Evolutionary conservation across 192 early-diverging fungal genomes (phyloP), one percentile per base, ranked within the genome.

Genomic region (Coemansia sp.): DNA sequence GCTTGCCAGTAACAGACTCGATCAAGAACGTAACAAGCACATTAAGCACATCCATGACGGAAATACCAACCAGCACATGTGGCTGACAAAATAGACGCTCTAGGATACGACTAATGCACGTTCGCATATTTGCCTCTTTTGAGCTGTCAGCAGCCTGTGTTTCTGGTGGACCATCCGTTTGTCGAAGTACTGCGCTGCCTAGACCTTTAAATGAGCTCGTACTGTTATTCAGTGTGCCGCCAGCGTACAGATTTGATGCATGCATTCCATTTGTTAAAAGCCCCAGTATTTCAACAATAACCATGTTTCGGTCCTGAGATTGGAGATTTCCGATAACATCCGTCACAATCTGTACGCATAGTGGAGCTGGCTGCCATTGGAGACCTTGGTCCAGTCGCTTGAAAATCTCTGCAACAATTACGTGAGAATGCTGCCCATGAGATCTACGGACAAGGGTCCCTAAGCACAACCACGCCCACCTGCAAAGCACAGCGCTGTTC

Each of bases 11-110:
- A 1, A 73, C 66, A 15, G 65, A 62, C 61, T 79, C 74, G 4
- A 85, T 68, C 66, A 85, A 37, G 32, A 74, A 73, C 19, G 75
- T 42, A 3, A 82, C 68, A 48, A 85, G 63, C 10, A 82, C 76
- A 42, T 78, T 77, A 13, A 85, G 71, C 9, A 73, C 79, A 57
- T 85, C 84, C 72, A 85, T 76, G 9, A 79, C 84, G 2, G 84
- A 85, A 18, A 82, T 72, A 37, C 84, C 84, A 6, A 85, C 84
- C 61, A 85, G 61, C 5, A 82, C 71, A 39, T 79, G 78, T 4
- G 72, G 79, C 69, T 72, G 67, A 61, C 79, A 79, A 58, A 85
- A 81, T 49, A 82, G 56, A 49, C 65, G 61, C 44, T 80, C 75
- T 8, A 85, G 68, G 10, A 82, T 73, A 23, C 79, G 73, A 19